phyloP scores from a whole-genome alignment of 495 filamentous ascomycete species.

The Talaromyces ruber region DNA sequence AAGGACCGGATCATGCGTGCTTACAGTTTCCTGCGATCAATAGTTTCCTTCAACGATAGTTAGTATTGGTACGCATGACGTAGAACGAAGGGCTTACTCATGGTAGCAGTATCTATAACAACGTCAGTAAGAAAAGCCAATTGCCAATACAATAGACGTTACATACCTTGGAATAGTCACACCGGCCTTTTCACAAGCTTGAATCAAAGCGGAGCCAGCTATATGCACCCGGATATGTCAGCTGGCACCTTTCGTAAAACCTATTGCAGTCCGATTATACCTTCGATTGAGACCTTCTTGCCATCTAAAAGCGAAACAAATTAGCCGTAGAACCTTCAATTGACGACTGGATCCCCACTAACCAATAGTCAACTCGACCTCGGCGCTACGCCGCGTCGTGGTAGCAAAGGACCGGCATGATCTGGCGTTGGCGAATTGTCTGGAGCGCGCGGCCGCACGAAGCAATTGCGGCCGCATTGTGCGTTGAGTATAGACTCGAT shows the following conservation, averaged over 20 bases:
- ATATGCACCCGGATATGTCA: conserved; percentile 12
- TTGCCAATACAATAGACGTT: background rate
- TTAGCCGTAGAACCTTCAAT: background rate
- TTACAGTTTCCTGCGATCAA: conserved; percentile 96
- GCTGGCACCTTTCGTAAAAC: background rate
- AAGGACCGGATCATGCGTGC: conserved; percentile 1
- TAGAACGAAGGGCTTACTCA: conserved; percentile 52
- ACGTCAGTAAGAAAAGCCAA: conserved; percentile 26
- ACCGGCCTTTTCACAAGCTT: conserved; percentile 97
- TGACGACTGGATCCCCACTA: conserved; percentile 30
- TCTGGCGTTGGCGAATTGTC: conserved; percentile 52
- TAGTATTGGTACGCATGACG: conserved; percentile 11
- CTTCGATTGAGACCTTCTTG: conserved; percentile 93
- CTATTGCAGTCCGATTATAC: conserved; percentile 35
- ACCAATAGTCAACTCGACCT: conserved; percentile 95
- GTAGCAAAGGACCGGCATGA: conserved; percentile 66
- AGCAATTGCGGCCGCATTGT: conserved; percentile 84
- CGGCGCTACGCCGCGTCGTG: conserved; percentile 61
- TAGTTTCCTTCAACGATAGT: conserved; percentile 58
- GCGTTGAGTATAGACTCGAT: conserved; percentile 24
- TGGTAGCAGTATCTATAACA: conserved; percentile 91
- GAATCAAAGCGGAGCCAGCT: conserved; percentile 87
- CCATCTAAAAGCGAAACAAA: conserved; percentile 53
- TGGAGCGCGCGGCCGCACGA: conserved; percentile 76
- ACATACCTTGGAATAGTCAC: conserved; percentile 73